Conservation (phyloP, 768 basidiomycete genomes). For the Serendipita sp. region DNA sequence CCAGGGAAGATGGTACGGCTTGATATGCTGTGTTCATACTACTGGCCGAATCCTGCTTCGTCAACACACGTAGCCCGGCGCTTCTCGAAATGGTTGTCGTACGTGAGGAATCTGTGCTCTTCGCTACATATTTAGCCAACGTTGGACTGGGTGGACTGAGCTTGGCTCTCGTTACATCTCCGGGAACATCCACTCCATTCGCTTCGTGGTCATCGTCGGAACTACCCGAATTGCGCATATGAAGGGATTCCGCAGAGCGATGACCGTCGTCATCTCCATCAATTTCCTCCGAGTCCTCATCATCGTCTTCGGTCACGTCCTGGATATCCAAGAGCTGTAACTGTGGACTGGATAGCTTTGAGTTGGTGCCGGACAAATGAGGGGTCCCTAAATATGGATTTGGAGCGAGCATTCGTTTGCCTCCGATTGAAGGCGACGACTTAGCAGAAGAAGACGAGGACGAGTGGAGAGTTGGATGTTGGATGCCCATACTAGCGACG, state of each 20-base stretch:
- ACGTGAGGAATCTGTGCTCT: neutral
- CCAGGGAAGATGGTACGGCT: neutral
- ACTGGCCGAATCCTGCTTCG: neutral
- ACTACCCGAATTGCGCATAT: neutral
- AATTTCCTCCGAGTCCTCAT: neutral
- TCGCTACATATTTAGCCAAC: constrained; percentile 2
- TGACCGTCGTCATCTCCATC: neutral
- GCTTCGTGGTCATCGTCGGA: neutral
- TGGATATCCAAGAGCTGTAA: neutral
- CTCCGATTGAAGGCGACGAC: neutral
- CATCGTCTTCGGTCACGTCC: neutral
- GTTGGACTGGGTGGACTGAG: neutral
- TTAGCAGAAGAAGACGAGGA: neutral
- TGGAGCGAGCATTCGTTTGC: neutral
- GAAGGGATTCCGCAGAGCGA: neutral
- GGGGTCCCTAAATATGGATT: neutral
- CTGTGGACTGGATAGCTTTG: neutral
- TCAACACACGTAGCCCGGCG: neutral
- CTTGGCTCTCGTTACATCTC: neutral
- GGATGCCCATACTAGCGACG: neutral
- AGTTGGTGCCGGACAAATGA: neutral
- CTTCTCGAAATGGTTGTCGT: neutral
- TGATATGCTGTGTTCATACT: neutral
- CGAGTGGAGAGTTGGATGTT: constrained; percentile 4
- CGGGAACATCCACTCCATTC: neutral